Evolutionary conservation across 1,284 basidiomycete species (phyloP), one percentile per base, ranked within the genome.

Genomic region (Leccinum angustisporum): DNA sequence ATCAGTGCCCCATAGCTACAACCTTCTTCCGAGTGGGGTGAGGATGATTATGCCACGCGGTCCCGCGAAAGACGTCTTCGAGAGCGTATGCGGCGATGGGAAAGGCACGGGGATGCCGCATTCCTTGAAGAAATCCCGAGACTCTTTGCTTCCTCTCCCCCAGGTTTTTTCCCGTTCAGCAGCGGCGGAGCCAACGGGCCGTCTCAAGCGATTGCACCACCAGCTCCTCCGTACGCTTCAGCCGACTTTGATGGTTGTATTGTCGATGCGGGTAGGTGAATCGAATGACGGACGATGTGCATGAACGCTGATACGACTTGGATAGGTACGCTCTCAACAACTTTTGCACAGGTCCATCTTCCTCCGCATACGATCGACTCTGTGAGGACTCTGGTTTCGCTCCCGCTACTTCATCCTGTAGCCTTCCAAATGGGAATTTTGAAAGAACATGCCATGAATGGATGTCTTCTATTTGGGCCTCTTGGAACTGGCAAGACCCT

Each of bases 401-500:
- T 98, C 31, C 96, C 96, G 1, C 79, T 98, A 46, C 82, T 98
- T 34, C 89, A 95, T 72, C 96, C 96, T 3, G 82, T 87, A 55
- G 94, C 96, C 2, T 98, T 98, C 79, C 85, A 90, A 71, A 88
- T 88, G 71, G 95, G 96, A 57, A 92, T 98, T 60, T 80, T 98
- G 43, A 96, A 94, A 73, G 88, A 94, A 65, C 93, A 97, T 70
- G 84, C 87, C 13, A 95, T 95, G 82, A 90, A 86, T 7, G 94
- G 94, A 2, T 94, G 92, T 65, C 82, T 96, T 62, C 77, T 97
- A 16, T 95, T 96, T 74, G 94, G 94, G 5, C 95, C 96, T 60
- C 91, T 94, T 2, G 94, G 94, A 51, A 96, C 94, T 5, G 94
- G 94, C 6, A 97, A 97, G 77, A 96, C 94, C 0, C 79, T 97